phyloP scores from a whole-genome alignment of 2,329 filamentous ascomycete species.

The Cercospora brassicicola region DNA sequence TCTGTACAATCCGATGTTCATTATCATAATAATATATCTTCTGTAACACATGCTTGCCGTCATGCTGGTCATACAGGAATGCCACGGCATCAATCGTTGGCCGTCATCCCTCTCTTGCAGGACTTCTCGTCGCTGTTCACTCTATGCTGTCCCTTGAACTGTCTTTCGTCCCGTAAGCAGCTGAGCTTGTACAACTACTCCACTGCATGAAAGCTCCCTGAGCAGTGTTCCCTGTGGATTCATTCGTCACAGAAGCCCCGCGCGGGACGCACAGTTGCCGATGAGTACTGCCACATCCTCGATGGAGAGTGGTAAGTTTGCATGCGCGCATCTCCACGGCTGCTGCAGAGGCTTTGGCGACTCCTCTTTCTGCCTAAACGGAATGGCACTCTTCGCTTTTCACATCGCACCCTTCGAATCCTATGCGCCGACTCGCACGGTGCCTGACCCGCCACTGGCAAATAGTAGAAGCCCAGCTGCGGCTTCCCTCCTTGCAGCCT shows the following conservation, averaged over 20 bases:
- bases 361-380: neutral
- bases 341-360: neutral
- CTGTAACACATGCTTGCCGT: neutral
- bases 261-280: neutral
- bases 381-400: neutral
- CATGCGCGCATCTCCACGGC: neutral
- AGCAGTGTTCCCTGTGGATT: neutral
- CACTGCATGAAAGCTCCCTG: neutral
- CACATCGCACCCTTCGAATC: neutral
- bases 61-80: neutral
- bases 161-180: neutral
- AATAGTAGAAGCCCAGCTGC: slow-evolving; percentile 38
- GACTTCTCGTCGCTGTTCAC: neutral
- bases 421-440: slow-evolving; percentile 26
- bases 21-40: slow-evolving; percentile 2
- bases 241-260: neutral
- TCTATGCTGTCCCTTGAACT: neutral
- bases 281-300: neutral
- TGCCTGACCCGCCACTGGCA: slow-evolving; percentile 22
- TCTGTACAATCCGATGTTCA: neutral
- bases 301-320: neutral
- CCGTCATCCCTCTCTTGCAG: neutral
- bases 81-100: neutral
- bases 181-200: neutral
- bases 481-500: slow-evolving; percentile 37